Evolutionary conservation across 352 stramenopile genomes (phyloP).

Genomic region (Bremia lactucae): DNA sequence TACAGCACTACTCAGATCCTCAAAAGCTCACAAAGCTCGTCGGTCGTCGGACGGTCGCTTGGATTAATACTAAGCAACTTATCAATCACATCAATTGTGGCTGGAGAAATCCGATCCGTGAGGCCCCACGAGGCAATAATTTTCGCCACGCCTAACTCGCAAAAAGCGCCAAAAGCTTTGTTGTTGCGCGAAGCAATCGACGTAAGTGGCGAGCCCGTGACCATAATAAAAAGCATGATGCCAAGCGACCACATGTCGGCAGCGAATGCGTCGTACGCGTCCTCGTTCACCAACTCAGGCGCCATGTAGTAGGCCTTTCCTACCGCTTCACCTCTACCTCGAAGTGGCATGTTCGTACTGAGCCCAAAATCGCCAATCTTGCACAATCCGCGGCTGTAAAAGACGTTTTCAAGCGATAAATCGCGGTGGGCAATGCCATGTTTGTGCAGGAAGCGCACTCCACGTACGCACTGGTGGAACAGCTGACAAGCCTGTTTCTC

Average conservation of each 20-base stretch:
- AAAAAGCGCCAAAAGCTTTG: neutral
- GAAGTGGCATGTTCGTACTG: constrained; percentile 16
- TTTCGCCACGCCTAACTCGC: neutral
- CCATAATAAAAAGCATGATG: constrained; percentile 54
- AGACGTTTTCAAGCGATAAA: constrained; percentile 47
- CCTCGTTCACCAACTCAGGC: constrained; percentile 1
- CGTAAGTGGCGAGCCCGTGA: constrained; percentile 36
- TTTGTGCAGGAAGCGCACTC: constrained; percentile 33
- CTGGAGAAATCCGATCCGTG: neutral
- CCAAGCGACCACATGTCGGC: constrained; percentile 63
- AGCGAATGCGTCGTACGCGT: neutral
- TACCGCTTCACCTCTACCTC: constrained; percentile 8
- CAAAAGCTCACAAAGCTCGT: neutral
- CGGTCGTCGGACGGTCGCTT: neutral
- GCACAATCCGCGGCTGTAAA: constrained; percentile 19
- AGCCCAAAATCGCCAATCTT: constrained; percentile 57
- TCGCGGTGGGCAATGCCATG: constrained; percentile 41
- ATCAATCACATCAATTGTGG: neutral
- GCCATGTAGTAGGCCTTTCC: constrained; percentile 44
- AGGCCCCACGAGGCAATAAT: neutral
- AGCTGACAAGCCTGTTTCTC: constrained; percentile 15
- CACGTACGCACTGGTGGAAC: constrained; percentile 23
- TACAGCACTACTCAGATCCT: too few species aligned
- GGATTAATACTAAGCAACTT: neutral
- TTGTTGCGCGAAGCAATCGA: neutral